Evolutionary conservation across 2,329 filamentous ascomycete genomes (phyloP), one percentile per base, ranked within the genome.

Genomic region (Trichoderma atrobrunneum): DNA sequence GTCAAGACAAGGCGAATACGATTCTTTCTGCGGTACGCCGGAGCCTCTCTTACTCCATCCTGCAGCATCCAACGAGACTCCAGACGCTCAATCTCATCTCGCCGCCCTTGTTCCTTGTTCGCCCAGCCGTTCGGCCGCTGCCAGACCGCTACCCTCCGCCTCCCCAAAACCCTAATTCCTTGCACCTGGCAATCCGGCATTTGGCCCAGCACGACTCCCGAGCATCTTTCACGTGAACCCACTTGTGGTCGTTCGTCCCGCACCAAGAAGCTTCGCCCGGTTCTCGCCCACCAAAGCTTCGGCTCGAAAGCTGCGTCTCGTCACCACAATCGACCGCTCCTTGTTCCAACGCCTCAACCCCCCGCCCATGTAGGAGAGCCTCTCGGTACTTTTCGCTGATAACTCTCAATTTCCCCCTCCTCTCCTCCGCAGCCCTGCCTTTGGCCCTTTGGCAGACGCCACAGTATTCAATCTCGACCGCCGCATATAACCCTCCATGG

Each of bases 401-500:
- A 78, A 63, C 71, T 32, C 18, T 59, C 34, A 39, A 54, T 74
- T 77, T 39, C 76, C 75, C 75, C 72, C 72, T 74, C 73, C 74
- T 75, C 75, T 72, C 76, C 69, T 73, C 75, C 74, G 78, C 78
- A 81, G 79, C 79, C 76, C 80, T 81, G 77, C 80, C 80, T 77
- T 77, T 72, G 18, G 76, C 76, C 76, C 77, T 76, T 78, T 76
- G 80, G 80, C 80, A 82, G 81, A 81, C 79, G 77, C 78, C 79
- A 76, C 74, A 76, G 74, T 73, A 77, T 76, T 76, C 75, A 78
- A 69, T 75, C 74, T 77, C 79, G 77, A 76, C 76, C 77, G 73
- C 76, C 73, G 70, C 77, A 74, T 81, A 81, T 78, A 82, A 78
- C 82, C 80, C 83, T 81, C 84, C 86, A 88, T 88, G 86, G 86